These are phyloP conservation scores for Arthrocladium fulminans DNA, from an alignment of 2,329 filamentous ascomycete species.

Conservation along the genomic window DNA sequence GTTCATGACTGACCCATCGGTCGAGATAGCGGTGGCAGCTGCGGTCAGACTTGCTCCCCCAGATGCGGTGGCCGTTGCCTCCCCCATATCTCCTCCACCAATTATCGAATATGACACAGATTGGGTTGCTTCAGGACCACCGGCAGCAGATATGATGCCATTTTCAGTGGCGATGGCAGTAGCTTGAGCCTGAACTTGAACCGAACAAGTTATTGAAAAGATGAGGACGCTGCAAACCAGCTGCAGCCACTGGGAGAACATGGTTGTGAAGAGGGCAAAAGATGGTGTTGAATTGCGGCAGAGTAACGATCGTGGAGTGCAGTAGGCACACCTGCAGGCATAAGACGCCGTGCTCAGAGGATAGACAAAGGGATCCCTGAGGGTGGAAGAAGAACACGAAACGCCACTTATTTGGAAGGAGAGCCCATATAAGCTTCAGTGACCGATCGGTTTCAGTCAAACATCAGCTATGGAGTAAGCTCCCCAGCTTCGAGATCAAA, in stretches of 20 bases:
- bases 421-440: not conserved
- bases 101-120: constrained; percentile 6
- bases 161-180: constrained; percentile 2
- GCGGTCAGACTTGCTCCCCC: not conserved
- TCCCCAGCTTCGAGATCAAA: constrained; percentile 9
- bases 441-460: not conserved
- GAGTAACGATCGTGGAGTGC: not conserved
- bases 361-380: not conserved
- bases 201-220: constrained; percentile 2
- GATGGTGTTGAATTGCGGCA: not conserved
- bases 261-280: not conserved
- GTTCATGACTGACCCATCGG: not conserved
- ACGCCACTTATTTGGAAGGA: not conserved
- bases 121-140: not conserved
- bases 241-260: constrained; percentile 7
- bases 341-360: constrained; percentile 1
- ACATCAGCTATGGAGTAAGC: not conserved
- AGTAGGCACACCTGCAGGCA: not conserved
- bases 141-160: constrained; percentile 8
- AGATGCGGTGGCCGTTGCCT: not conserved
- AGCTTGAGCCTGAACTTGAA: not conserved
- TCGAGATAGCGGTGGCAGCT: not conserved
- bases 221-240: constrained; percentile 6
- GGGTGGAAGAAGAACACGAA: not conserved
- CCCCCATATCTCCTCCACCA: not conserved